Base-by-base conservation (phyloP, 1,284 basidiomycete species). In the Cutaneotrichosporon curvatum region DNA sequence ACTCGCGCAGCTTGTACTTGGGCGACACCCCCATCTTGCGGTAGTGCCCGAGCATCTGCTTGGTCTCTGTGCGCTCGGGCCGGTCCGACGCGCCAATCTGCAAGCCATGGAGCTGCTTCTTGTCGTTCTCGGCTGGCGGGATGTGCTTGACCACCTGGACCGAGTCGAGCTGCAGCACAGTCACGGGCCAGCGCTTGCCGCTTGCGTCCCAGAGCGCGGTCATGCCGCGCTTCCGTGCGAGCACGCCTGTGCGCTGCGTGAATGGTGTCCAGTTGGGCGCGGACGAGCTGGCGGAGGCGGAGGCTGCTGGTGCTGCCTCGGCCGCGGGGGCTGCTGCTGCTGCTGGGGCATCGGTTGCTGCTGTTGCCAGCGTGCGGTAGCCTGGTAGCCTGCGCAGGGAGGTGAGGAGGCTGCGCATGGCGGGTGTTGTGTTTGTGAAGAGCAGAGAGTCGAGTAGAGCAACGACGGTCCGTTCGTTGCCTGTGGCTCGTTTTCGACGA, bases 141-240 rank as follows among this genome's bases (percentile, higher is more conserved):
- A 49, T 56, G 57, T 65, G 66, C 8, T 63, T 59, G 38, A 74
- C 50, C 16, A 75, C 74, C 54, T 75, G 72, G 45, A 73, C 68
- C 34, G 73, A 66, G 50, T 77, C 74, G 39, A 78, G 69, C 73
- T 78, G 69, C 25, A 99, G 79, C 31, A 99, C 83, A 0, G 95
- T 98, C 14, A 95, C 89, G 1, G 95, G 92, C 58, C 85, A 78
- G 47, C 87, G 76, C 35, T 81, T 81, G 30, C 95, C 95, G 51
- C 87, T 83, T 63, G 86, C 80, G 65, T 94, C 86, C 86, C 90
- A 98, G 63, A 96, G 76, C 12, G 82, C 81, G 6, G 88, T 87
- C 94, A 98, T 98, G 37, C 95, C 95, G 40, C 88, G 81, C 75
- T 99, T 99, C 50, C 84, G 79, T 19, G 90, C 92, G 65, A 99